phyloP scores from a whole-genome alignment of 2,329 filamentous ascomycete genomes.

The Aspergillus fumigatus region DNA sequence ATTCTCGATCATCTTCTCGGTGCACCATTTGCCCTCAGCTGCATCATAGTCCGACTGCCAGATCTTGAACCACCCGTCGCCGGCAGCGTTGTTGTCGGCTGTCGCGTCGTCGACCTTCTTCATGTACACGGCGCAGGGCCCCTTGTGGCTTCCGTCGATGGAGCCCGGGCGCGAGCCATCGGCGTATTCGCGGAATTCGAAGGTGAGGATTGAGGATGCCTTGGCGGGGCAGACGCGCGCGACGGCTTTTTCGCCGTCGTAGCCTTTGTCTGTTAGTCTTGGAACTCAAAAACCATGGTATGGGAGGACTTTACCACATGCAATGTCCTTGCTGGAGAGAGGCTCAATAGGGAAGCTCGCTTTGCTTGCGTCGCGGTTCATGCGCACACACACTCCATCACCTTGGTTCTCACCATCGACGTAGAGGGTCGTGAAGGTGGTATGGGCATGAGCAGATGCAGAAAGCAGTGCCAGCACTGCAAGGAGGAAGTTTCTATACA shows the following conservation, averaged over 20 bases:
- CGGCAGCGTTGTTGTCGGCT: conserved; percentile 48
- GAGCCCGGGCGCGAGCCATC: conserved; percentile 51
- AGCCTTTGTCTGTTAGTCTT: conserved; percentile 29
- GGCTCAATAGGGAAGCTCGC: conserved; percentile 56
- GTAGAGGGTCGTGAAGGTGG: conserved; percentile 60
- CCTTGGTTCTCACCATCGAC: conserved; percentile 62
- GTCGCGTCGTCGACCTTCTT: conserved; percentile 61
- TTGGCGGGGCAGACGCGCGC: conserved; percentile 43
- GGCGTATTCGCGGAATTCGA: conserved; percentile 62
- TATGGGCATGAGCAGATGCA: conserved; percentile 46
- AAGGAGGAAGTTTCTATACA: neutral
- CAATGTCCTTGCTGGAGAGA: conserved; percentile 59
- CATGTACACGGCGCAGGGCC: conserved; percentile 69
- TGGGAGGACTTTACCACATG: conserved; percentile 56
- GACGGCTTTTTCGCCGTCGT: conserved; percentile 47
- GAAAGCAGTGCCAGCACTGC: neutral
- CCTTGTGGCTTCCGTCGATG: conserved; percentile 60
- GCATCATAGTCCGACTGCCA: conserved; percentile 64
- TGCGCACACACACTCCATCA: conserved; percentile 67
- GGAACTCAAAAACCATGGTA: neutral
- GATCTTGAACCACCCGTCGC: conserved; percentile 74
- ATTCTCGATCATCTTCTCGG: conserved; percentile 61
- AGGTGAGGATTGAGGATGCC: conserved; percentile 56
- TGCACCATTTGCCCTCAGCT: conserved; percentile 59
- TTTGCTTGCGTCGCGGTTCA: conserved; percentile 51